Evolutionary conservation across 306 rosid species (phyloP).

Genomic region (Trifolium dubium): DNA sequence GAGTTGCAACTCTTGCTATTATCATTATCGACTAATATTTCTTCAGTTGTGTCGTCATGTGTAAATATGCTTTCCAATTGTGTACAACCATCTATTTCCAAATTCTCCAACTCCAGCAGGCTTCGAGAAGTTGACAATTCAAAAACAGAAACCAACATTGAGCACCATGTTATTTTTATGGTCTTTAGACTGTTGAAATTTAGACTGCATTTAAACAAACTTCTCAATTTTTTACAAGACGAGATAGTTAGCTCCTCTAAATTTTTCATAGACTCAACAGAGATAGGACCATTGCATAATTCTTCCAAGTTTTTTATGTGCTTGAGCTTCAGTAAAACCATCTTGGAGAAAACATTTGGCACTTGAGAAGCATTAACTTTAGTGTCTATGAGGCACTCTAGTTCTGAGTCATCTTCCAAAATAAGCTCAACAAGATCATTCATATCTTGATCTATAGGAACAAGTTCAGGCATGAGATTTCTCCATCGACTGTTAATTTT

Average conservation of each 20-base stretch:
- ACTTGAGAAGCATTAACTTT: too few relatives aligned
- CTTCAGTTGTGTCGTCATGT: background rate
- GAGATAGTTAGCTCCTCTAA: rapidly evolving
- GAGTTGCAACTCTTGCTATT: background rate
- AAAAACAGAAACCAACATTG: background rate
- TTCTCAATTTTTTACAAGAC: rapidly evolving
- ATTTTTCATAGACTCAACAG: background rate
- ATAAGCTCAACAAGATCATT: too few relatives aligned
- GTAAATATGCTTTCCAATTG: background rate
- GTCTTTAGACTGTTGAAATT: slow-evolving; percentile 1
- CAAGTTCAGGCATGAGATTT: too few relatives aligned
- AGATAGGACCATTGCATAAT: too few relatives aligned
- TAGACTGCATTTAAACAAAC: background rate
- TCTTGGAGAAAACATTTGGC: too few relatives aligned
- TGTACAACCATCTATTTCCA: rapidly evolving
- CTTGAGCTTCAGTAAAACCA: too few relatives aligned
- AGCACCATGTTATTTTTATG: rapidly evolving
- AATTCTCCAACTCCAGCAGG: background rate
- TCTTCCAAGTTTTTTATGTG: too few relatives aligned
- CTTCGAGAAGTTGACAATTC: background rate
- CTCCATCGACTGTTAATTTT: too few relatives aligned
- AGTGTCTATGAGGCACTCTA: too few relatives aligned
- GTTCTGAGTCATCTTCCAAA: too few relatives aligned
- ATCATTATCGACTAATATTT: background rate
- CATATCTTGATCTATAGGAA: too few relatives aligned